These are phyloP conservation scores for Bipolaris victoriae DNA, from an alignment of 2,329 filamentous ascomycete species.

Conservation along the genomic window DNA sequence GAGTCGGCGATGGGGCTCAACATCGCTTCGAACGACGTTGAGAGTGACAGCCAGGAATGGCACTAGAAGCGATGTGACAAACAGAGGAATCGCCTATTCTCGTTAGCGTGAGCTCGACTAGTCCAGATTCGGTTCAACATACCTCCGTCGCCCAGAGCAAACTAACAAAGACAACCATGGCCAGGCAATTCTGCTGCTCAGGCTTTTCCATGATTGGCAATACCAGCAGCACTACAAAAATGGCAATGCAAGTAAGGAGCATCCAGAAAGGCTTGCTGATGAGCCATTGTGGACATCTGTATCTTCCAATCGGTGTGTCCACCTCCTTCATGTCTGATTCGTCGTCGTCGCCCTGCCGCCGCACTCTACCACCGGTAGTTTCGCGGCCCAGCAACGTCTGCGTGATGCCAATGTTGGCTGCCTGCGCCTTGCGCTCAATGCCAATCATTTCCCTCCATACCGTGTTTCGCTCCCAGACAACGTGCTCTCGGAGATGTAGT, in stretches of 20 bases:
- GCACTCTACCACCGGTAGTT: conserved; percentile 68
- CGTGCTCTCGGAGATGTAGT: conserved; percentile 90
- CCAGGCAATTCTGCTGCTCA: conserved; percentile 95
- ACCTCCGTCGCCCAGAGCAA: conserved; percentile 96
- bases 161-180: conserved; percentile 91
- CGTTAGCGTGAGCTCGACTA: conserved; percentile 21
- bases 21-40: conserved; percentile 79
- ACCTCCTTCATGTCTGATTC: conserved; percentile 71
- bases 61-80: conserved; percentile 92
- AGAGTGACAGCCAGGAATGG: conserved; percentile 91
- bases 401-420: conserved; percentile 81
- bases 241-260: conserved; percentile 69
- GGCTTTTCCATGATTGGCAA: conserved; percentile 82
- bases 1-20: conserved; percentile 71
- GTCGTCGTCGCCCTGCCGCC: conserved; percentile 84
- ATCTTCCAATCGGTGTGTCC: conserved; percentile 77
- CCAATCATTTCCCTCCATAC: conserved; percentile 99
- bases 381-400: conserved; percentile 80
- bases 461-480: conserved; percentile 98
- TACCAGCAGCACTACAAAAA: conserved; percentile 77
- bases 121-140: conserved; percentile 2
- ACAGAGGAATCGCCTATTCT: conserved; percentile 85
- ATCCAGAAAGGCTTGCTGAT: conserved; percentile 81
- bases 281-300: conserved; percentile 80
- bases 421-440: conserved; percentile 93